A percentile compares a stretch with the other conserved stretches of the same genome.
Evolutionary conservation across 192 early-diverging fungal genomes (phyloP).

Genomic region (Podila horticola): DNA sequence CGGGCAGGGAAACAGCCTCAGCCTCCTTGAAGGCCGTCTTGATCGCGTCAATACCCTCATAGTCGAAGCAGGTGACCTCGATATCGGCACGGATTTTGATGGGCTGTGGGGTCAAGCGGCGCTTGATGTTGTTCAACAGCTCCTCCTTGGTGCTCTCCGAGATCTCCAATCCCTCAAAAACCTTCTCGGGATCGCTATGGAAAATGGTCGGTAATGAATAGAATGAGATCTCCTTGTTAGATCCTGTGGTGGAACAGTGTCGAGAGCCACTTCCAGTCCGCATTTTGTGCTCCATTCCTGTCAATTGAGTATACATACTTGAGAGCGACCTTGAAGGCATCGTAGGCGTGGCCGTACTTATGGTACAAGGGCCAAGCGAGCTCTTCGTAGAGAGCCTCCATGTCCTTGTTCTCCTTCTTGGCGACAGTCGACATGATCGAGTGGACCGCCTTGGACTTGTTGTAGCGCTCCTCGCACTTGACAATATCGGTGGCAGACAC

Average conservation of each 20-base stretch:
- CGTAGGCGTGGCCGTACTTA: slow-evolving; percentile 96
- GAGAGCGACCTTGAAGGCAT: slow-evolving; percentile 96
- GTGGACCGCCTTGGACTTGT: slow-evolving; percentile 93
- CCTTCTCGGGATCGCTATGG: slow-evolving; percentile 80
- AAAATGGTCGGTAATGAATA: too few species aligned
- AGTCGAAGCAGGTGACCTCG: slow-evolving; percentile 92
- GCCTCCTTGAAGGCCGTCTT: slow-evolving; percentile 89
- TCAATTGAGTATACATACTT: slow-evolving; percentile 59
- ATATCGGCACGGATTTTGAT: slow-evolving; percentile 97
- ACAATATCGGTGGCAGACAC: slow-evolving; percentile 90
- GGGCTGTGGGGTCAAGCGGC: slow-evolving; percentile 94
- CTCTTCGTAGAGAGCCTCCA: slow-evolving; percentile 85
- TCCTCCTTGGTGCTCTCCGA: slow-evolving; percentile 72
- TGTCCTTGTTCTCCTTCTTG: slow-evolving; percentile 80
- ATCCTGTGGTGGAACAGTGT: too few species aligned
- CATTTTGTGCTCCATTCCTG: too few species aligned
- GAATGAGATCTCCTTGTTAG: too few species aligned
- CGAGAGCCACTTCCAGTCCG: too few species aligned
- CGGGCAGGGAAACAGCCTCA: slow-evolving; percentile 79
- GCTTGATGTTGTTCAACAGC: slow-evolving; percentile 84
- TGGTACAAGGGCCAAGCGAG: slow-evolving; percentile 96
- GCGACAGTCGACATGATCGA: slow-evolving; percentile 91
- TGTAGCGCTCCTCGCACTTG: slow-evolving; percentile 93
- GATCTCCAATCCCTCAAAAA: slow-evolving; percentile 86
- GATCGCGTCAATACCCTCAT: slow-evolving; percentile 97